A percentile compares a stretch with the other conserved stretches of the same genome.
phyloP scores from a whole-genome alignment of 129 eudicot genomes.

The Dittrichia graveolens region DNA sequence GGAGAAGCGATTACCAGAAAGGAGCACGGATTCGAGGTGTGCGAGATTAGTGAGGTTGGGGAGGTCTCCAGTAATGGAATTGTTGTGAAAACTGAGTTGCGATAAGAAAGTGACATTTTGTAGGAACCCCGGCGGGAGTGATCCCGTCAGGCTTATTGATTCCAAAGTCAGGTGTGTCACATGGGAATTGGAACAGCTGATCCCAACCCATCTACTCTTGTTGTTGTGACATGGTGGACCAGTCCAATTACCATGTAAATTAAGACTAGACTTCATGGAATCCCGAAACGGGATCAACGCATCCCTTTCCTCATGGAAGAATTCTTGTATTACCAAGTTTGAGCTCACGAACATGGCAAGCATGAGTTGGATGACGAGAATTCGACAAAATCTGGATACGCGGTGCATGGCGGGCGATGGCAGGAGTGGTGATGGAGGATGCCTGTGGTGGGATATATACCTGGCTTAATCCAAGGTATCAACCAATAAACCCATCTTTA shows the following conservation, averaged over 20 bases:
- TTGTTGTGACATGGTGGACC: constrained; percentile 69
- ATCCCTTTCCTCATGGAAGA: constrained; percentile 49
- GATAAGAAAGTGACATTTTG: constrained; percentile 55
- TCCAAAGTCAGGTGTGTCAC: constrained; percentile 53
- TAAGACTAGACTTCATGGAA: constrained; percentile 35
- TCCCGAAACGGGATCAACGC: constrained; percentile 64
- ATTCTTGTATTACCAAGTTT: constrained; percentile 14
- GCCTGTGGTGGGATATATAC: constrained; percentile 21
- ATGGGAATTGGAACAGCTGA: constrained; percentile 59
- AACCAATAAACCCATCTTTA: constrained; percentile 20
- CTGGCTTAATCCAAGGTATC: constrained; percentile 27
- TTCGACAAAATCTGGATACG: neutral
- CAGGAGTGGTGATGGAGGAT: neutral
- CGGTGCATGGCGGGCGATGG: constrained; percentile 15
- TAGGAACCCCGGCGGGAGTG: constrained; percentile 47
- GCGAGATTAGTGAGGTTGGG: constrained; percentile 52
- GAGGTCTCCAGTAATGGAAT: constrained; percentile 55
- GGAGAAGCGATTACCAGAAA: constrained; percentile 56
- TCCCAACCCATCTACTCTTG: constrained; percentile 64
- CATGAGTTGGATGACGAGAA: constrained; percentile 9
- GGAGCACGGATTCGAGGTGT: constrained; percentile 38
- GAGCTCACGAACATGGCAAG: constrained; percentile 17
- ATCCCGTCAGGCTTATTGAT: constrained; percentile 47
- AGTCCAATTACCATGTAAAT: constrained; percentile 71
- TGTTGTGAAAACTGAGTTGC: constrained; percentile 55